Conservation (phyloP, 208 protist genomes). For the Naegleria fowleri region DNA sequence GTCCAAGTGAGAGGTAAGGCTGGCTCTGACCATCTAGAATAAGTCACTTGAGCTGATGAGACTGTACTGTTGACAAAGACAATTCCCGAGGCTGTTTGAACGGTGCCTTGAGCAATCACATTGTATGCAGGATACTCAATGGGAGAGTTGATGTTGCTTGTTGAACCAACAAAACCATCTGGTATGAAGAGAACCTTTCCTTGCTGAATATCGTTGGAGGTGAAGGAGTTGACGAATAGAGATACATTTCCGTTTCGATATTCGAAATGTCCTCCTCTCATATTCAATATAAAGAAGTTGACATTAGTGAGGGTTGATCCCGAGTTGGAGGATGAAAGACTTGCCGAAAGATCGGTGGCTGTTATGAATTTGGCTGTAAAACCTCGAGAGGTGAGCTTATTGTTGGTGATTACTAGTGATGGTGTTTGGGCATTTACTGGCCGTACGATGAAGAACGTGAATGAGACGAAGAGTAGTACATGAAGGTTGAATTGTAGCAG, state of each 20-base stretch:
- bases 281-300: neutral
- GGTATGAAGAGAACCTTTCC: neutral
- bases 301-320: neutral
- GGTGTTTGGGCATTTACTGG: neutral
- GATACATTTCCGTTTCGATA: neutral
- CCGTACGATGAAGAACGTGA: no score
- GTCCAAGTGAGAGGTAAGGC: neutral
- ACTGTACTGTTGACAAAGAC: neutral
- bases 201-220: neutral
- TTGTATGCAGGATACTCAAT: neutral
- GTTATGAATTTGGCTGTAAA: neutral
- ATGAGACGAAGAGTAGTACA: no score
- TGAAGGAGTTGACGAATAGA: neutral
- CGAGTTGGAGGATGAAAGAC: neutral
- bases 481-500: no score
- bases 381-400: neutral
- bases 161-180: neutral
- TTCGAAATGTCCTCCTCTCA: neutral
- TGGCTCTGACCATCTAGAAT: neutral
- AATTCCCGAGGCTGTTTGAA: neutral
- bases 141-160: neutral
- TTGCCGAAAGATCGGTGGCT: neutral
- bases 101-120: neutral
- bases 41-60: neutral
- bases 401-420: neutral